A percentile compares a stretch with the other conserved stretches of the same genome.
Evolutionary conservation across 2,329 filamentous ascomycete species (phyloP).

Genomic region (Talaromyces sp.): DNA sequence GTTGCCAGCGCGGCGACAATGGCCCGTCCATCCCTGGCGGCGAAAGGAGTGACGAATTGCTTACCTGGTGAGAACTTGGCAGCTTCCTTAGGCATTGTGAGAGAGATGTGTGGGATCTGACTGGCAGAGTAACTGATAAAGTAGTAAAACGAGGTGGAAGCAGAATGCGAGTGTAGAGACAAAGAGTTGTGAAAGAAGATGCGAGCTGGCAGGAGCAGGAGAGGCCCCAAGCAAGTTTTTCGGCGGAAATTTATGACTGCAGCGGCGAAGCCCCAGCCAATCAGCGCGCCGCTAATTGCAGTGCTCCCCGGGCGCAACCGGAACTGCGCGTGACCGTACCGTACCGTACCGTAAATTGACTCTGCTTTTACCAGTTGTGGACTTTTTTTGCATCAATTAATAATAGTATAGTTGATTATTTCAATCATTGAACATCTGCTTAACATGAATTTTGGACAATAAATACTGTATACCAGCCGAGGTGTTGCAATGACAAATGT

Average conservation of each 20-base stretch:
- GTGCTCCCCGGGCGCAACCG: conserved; percentile 26
- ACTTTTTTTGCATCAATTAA: neutral
- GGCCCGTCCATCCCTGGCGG: neutral
- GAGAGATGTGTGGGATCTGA: conserved; percentile 11
- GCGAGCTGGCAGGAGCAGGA: conserved; percentile 14
- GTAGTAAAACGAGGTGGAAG: neutral
- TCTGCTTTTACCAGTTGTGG: neutral
- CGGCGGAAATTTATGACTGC: conserved; percentile 22
- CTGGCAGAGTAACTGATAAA: neutral
- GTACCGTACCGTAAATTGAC: neutral
- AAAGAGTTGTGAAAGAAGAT: conserved; percentile 8
- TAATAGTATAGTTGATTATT: no score
- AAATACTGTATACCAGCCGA: neutral
- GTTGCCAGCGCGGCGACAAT: neutral
- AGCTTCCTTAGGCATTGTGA: conserved; percentile 40
- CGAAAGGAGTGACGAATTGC: conserved; percentile 18
- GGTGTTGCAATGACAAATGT: neutral
- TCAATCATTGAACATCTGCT: no score
- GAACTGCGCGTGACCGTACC: conserved; percentile 6
- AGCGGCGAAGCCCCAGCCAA: conserved; percentile 27
- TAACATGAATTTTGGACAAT: no score
- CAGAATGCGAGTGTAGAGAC: neutral
- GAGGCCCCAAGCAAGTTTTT: conserved; percentile 22
- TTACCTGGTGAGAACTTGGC: conserved; percentile 40
- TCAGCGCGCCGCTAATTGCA: conserved; percentile 30